Evolutionary conservation across 2,329 filamentous ascomycete species (phyloP), one percentile per base, ranked within the genome.

Genomic region (Drechslerella coelobrocha): DNA sequence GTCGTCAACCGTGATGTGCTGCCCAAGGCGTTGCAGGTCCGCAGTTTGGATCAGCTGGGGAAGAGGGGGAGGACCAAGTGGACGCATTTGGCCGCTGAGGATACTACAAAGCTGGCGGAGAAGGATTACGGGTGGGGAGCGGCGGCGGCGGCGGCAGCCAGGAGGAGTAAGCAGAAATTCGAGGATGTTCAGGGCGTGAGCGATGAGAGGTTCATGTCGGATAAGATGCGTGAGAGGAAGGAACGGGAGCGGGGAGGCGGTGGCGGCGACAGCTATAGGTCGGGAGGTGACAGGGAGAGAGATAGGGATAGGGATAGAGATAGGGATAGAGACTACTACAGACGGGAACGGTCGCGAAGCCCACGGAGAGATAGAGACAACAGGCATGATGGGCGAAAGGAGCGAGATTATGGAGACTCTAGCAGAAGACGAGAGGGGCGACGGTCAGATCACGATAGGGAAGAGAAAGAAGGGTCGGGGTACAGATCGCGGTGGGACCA

Each of bases 61-160:
- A 91, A 89, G 81, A 96, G 96, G 82, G 93, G 94, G 19, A 87
- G 90, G 26, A 92, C 91, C 5, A 90, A 89, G 79, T 97, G 97
- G 80, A 89, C 85, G 75, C 94, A 99, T 79, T 84, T 99, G 76
- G 88, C 88, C 78, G 86, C 83, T 12, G 93, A 99, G 80, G 94
- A 99, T 79, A 99, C 94, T 0, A 94, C 94, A 0, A 83, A 84
- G 27, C 97, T 92, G 89, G 93, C 89, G 2, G 41, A 59, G 14
- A 53, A 24, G 69, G 73, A 55, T 57, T 73, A 60, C 72, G 73
- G 74, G 56, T 75, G 75, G 43, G 75, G 72, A 29, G 61, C 61
- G 21, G 65, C 39, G 10, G 83, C 87, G 51, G 83, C 84, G 73
- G 84, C 84, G 24, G 85, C 86, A 72, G 82, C 79, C n/a, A n/a